Base-by-base conservation (phyloP, 1,139 yeast genomes). In the Pneumocystis oryctolagi region DNA sequence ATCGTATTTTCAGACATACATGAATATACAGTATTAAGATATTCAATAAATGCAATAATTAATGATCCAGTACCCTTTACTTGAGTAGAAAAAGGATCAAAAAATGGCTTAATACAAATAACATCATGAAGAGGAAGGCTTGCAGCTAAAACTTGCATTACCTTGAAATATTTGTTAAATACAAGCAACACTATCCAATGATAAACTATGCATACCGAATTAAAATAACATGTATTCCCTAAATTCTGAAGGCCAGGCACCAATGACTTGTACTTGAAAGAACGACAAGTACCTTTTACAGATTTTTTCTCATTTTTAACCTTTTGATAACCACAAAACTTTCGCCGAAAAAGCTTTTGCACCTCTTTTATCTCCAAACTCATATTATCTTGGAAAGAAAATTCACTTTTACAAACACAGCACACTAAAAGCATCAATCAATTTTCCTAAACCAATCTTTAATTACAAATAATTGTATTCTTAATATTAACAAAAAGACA, bases 151-250 rank as follows among this genome's bases (percentile, higher is more conserved):
- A 64, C 60, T 55, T 65, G 66, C 40, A 65, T 20, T 18, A 37
- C 40, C 59, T 57, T 57, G 1, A 57, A 18, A 57, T 28, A 32
- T 56, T 56, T 18, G 12, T 56, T 56, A 57, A n/a, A 57, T 18
- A 25, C 9, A 57, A 25, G 40, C 18, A 57, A 20, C 25, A 20
- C 3, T 20, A 40, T 42, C 20, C 30, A 42, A n/a, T 6, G 9
- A 1, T 9, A 18, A 20, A 42, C 28, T 16, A 42, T 20, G 8
- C 40, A 37, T 57, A 61, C 63, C 18, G 65, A 63, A 57, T 65
- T 65, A 58, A 65, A 65, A 61, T 62, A 65, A 60, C 66, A 65
- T 20, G 66, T 65, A 39, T 65, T 65, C 40, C 66, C 66, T n/a
- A 65, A 53, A 25, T 65, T 65, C 20, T 62, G 60, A 28, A 65